Conservation (phyloP, 805 yeast genomes). For the Wickerhamiella vanderwaltii region DNA sequence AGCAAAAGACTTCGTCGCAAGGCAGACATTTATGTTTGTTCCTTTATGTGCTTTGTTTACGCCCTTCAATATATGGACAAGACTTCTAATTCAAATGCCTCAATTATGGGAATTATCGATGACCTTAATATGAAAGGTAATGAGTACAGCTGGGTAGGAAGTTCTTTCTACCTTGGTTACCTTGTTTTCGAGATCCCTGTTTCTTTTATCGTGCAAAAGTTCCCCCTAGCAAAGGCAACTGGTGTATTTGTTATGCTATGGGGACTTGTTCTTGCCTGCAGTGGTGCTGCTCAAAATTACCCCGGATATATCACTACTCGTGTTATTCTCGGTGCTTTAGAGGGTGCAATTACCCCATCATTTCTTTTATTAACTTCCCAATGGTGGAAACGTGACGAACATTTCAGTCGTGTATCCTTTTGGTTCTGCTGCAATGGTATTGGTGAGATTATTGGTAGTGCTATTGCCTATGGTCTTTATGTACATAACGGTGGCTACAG, state of each 20-base stretch:
- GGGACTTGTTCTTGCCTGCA: slow-evolving; percentile 38
- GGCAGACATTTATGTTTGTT: slow-evolving; percentile 41
- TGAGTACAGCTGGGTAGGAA: slow-evolving; percentile 39
- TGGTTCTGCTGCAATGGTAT: slow-evolving; percentile 36
- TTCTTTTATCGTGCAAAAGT: slow-evolving; percentile 37
- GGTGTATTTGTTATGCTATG: slow-evolving; percentile 33
- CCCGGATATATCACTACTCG: slow-evolving; percentile 37
- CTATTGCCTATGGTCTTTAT: slow-evolving; percentile 35
- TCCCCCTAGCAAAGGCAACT: slow-evolving; percentile 44
- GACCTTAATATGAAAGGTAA: slow-evolving; percentile 37
- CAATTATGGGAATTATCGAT: slow-evolving; percentile 38
- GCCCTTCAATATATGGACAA: slow-evolving; percentile 52
- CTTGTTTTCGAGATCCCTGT: slow-evolving; percentile 44
- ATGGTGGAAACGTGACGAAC: slow-evolving; percentile 40
- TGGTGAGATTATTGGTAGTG: slow-evolving; percentile 37
- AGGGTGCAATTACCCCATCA: slow-evolving; percentile 44
- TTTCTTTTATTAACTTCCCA: slow-evolving; percentile 45
- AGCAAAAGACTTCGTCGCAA: slow-evolving; percentile 31
- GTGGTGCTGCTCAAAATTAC: slow-evolving; percentile 34
- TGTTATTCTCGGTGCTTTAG: slow-evolving; percentile 39
- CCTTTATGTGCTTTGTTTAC: slow-evolving; percentile 39
- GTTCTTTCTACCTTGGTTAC: slow-evolving; percentile 54
- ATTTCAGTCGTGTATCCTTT: slow-evolving; percentile 34
- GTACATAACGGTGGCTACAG: slow-evolving; percentile 13
- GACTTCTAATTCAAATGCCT: slow-evolving; percentile 38